Conservation (phyloP, 2,329 filamentous ascomycete genomes). For the Cordyceps fumosorosea region DNA sequence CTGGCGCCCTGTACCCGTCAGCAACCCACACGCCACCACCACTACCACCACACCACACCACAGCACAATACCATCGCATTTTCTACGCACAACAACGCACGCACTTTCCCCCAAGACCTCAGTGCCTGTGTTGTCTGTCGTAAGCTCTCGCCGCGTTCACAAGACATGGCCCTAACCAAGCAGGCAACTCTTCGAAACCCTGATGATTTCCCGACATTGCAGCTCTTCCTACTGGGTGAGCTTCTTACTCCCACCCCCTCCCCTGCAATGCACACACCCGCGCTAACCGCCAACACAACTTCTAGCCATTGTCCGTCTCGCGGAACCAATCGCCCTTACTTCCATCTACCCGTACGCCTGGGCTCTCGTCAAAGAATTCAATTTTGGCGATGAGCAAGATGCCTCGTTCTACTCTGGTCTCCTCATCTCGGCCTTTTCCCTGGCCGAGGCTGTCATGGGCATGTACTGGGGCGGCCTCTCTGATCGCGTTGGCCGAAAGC, state of each 20-base stretch:
- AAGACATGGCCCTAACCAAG: constrained; percentile 47
- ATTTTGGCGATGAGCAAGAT: constrained; percentile 65
- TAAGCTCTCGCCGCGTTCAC: constrained; percentile 35
- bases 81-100: constrained; percentile 19
- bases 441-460: constrained; percentile 75
- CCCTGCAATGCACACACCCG: not conserved
- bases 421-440: constrained; percentile 78
- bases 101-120: constrained; percentile 12
- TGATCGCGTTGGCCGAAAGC: constrained; percentile 77
- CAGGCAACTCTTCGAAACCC: constrained; percentile 50
- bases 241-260: not conserved
- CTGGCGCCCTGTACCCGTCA: not conserved
- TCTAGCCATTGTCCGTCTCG: constrained; percentile 84
- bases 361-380: constrained; percentile 70
- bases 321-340: constrained; percentile 86
- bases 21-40: not conserved
- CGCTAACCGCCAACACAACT: constrained; percentile 15
- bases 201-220: constrained; percentile 71
- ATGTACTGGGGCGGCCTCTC: constrained; percentile 85
- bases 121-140: constrained; percentile 36
- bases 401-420: constrained; percentile 84
- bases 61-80: not conserved
- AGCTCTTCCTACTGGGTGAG: constrained; percentile 80
- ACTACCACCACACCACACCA: not conserved
- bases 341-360: constrained; percentile 92